Evolutionary conservation across 176 grass and related monocot genomes (phyloP), one percentile per base, ranked within the genome.

Genomic region (Oryza brachyantha): DNA sequence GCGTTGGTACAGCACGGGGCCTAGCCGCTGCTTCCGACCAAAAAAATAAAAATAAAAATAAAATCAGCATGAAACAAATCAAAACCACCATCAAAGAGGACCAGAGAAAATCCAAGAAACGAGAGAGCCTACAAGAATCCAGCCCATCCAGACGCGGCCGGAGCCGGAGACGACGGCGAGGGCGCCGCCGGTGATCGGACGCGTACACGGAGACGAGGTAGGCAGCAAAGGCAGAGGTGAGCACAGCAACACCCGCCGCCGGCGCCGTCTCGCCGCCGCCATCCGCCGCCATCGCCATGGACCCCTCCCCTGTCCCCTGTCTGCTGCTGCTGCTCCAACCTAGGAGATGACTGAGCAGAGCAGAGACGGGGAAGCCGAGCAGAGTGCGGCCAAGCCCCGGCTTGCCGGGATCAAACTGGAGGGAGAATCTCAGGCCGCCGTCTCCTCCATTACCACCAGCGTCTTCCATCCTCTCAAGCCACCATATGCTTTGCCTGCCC

Each of bases 341-440:
- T 46, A 85, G 72, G 5, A 89, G 35, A 72, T 38, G 77, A 58
- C 24, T 27, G 34, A 81, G 58, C 22, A 89, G 72, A 17, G 66
- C 87, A 50, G 87, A 81, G 36, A 81, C 43, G 6, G 82, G 83
- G 46, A 66, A 13, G 77, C 66, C 42, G 59, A 77, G 22, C 12
- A 89, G 76, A 16, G 71, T 9, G 36, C 22, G 57, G 32, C 85
- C 77, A 40, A 84, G 8, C 0, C 36, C 73, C 2, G 3, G 34
- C 0, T 36, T 48, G 21, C 21, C 69, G 4, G 87, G 87, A 66
- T 81, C 82, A 35, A 89, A 61, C 9, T 13, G 71, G 55, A 85
- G 77, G 14, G 40, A 57, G 76, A 85, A 85, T 32, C 66, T 17
- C 3, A 81, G 64, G 37, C 82, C 87, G 17, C 82, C 87, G 27